phyloP scores from a whole-genome alignment of 768 basidiomycete species.

The Phylloporus sp. region DNA sequence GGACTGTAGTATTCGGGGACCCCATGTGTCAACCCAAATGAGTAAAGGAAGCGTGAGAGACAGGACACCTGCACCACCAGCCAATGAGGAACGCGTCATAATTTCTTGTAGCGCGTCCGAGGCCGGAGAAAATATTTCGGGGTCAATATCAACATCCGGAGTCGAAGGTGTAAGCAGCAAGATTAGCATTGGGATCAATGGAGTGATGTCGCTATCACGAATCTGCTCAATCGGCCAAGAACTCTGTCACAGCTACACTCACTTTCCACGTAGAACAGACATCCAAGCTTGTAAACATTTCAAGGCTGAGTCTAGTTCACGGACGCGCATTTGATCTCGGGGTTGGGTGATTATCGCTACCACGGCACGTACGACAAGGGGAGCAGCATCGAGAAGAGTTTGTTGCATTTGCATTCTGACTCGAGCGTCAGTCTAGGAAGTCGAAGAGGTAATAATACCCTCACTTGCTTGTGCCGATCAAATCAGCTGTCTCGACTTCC shows the following conservation, averaged over 20 bases:
- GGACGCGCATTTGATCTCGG: slow-evolving; percentile 25
- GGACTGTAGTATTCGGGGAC: slow-evolving; percentile 41
- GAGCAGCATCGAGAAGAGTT: slow-evolving; percentile 62
- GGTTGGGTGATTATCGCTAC: slow-evolving; percentile 48
- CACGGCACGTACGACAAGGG: slow-evolving; percentile 70
- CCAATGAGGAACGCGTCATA: slow-evolving; percentile 67
- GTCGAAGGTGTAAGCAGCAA: slow-evolving; percentile 36
- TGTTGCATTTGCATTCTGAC: slow-evolving; percentile 59
- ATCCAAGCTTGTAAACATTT: slow-evolving; percentile 87
- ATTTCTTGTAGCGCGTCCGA: slow-evolving; percentile 77
- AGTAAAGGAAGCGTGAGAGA: slow-evolving; percentile 83
- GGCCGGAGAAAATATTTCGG: slow-evolving; percentile 56
- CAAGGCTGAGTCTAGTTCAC: slow-evolving; percentile 65
- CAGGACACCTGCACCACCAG: slow-evolving; percentile 63
- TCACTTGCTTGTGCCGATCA: slow-evolving; percentile 70
- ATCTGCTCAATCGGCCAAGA: not conserved
- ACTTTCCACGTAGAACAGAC: slow-evolving; percentile 64
- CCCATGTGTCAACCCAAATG: slow-evolving; percentile 66
- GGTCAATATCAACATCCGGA: slow-evolving; percentile 36
- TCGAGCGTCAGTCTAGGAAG: slow-evolving; percentile 6
- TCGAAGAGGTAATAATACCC: slow-evolving; percentile 23
- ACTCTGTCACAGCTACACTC: slow-evolving; percentile 17
- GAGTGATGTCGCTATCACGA: slow-evolving; percentile 57
- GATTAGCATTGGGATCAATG: slow-evolving; percentile 64
- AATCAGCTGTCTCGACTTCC: slow-evolving; percentile 72